Conservation (phyloP, 768 basidiomycete species). For the Boletus reticulatus region DNA sequence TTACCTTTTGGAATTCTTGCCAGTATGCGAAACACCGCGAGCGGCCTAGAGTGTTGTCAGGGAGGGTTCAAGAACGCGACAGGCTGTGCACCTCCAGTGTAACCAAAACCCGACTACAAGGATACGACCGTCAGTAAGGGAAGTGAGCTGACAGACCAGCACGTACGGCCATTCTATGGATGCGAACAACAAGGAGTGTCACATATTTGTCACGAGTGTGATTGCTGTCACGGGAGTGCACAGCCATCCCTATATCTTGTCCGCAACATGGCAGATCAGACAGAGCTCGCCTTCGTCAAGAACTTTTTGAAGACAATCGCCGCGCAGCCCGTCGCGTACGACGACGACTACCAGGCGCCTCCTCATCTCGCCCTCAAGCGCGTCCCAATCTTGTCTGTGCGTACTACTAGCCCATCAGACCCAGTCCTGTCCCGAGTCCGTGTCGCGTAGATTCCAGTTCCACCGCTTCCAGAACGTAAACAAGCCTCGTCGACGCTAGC, state of each 20-base stretch:
- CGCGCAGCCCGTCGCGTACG: conserved; percentile 63
- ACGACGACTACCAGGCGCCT: conserved; percentile 76
- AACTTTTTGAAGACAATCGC: conserved; percentile 63
- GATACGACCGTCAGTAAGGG: conserved; percentile 11
- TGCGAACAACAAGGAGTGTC: conserved; percentile 15
- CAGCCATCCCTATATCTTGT: conserved; percentile 18
- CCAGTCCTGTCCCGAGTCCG: conserved; percentile 4
- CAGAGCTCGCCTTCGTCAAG: conserved; percentile 61
- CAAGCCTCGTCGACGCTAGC: conserved; percentile 28
- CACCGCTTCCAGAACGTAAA: conserved; percentile 57
- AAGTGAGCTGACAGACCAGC: not conserved
- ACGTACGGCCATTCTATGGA: conserved; percentile 39
- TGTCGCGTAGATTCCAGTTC: conserved; percentile 50
- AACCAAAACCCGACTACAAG: conserved; percentile 62
- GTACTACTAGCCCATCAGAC: conserved; percentile 15
- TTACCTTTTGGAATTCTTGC: conserved; percentile 84
- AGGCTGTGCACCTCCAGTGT: conserved; percentile 51
- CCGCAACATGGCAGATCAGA: conserved; percentile 50
- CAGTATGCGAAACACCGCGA: conserved; percentile 89
- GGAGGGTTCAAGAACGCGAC: not conserved
- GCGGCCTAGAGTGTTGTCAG: conserved; percentile 49
- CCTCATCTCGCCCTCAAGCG: conserved; percentile 62
- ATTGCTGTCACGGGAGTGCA: conserved; percentile 16
- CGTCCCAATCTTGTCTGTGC: conserved; percentile 67
- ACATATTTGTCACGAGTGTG: conserved; percentile 22